These are phyloP conservation scores for Phyllachora maydis DNA, from an alignment of 2,329 filamentous ascomycete genomes.

Conservation along the genomic window DNA sequence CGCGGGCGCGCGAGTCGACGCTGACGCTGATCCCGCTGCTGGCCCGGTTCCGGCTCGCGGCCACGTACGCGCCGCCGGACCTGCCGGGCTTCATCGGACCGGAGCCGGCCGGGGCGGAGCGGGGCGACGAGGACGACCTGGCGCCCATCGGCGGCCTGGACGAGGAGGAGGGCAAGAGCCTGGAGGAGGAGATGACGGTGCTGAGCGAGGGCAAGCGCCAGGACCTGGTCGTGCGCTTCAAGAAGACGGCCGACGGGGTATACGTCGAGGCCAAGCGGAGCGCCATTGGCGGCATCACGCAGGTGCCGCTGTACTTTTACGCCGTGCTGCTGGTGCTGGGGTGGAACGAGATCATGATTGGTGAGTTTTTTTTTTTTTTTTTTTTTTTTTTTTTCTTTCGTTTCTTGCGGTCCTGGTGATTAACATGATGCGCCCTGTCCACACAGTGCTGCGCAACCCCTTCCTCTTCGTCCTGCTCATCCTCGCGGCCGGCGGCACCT, in stretches of 20 bases:
- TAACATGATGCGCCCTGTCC: conserved; percentile 3
- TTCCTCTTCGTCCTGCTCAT: conserved; percentile 81
- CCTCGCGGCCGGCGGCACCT: conserved; percentile 54
- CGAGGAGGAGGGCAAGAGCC: conserved; percentile 79
- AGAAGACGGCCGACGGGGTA: conserved; percentile 93
- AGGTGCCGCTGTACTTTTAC: conserved; percentile 91
- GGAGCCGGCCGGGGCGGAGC: conserved; percentile 51
- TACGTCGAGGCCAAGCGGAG: conserved; percentile 96
- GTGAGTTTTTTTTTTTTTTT: no score
- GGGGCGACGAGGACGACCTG: conserved; percentile 80
- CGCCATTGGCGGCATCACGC: conserved; percentile 84
- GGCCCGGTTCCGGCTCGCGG: conserved; percentile 59
- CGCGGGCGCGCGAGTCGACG: conserved; percentile 77
- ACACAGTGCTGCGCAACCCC: conserved; percentile 73
- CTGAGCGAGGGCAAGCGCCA: conserved; percentile 76
- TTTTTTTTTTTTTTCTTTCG: conserved; percentile 14
- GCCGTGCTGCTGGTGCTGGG: conserved; percentile 71
- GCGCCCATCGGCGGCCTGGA: conserved; percentile 81
- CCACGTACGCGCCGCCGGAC: conserved; percentile 59
- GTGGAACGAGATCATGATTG: conserved; percentile 98
- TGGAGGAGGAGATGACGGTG: conserved; percentile 95
- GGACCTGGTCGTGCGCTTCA: conserved; percentile 85
- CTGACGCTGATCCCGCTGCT: conserved; percentile 78
- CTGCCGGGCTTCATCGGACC: conserved; percentile 66
- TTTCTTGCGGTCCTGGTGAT: conserved; percentile 2